Base-by-base conservation (phyloP, 331 rosid genomes). In the Rhamnella rubrinervis region DNA sequence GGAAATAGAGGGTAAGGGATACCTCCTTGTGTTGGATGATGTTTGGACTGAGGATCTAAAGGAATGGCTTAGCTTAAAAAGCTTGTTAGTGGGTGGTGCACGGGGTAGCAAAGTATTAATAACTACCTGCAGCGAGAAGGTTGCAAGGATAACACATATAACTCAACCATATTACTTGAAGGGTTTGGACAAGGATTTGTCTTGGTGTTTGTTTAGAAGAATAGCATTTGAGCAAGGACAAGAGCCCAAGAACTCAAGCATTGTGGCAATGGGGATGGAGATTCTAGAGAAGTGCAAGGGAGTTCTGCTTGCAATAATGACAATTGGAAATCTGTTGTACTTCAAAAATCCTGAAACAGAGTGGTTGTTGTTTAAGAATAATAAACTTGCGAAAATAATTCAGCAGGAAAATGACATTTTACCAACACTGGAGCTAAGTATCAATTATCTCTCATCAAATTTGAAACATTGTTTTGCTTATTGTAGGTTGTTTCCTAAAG, bases 271-370 rank as follows among this genome's bases (percentile, higher is more conserved):
- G 11, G 55, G 37, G 5, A 46, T 19, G 63, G n/a, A 71, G 26
- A 57, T 78, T 62, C 28, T 58, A 7, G 6, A 26, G 57, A 67
- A 51, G 37, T 58, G 75, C 38, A n/a, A 0, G 49, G 84, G 86
- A 38, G 57, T 78, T 38, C 89, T 87, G 0, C 83, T 80, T 35
- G 79, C 68, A 9, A 70, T 83, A 31, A 83, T 74, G 50, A 66
- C 71, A 0, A 73, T 70, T 7, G 87, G 82, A 12, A 58, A 82
- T 12, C 55, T 79, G 55, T 28, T 85, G 52, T 75, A 56, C 59
- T 64, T 68, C n/a, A 66, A 72, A 63, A 53, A 68, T 55, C 25
- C 65, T 6, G 53, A 16, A 18, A 59, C 8, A 11, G 85, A 82
- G 23, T 70, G 70, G 75, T 21, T 1, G 28, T 7, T 52, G 12